Evolutionary conservation across 306 rosid species (phyloP).

Genomic region (Begonia peltatifolia): DNA sequence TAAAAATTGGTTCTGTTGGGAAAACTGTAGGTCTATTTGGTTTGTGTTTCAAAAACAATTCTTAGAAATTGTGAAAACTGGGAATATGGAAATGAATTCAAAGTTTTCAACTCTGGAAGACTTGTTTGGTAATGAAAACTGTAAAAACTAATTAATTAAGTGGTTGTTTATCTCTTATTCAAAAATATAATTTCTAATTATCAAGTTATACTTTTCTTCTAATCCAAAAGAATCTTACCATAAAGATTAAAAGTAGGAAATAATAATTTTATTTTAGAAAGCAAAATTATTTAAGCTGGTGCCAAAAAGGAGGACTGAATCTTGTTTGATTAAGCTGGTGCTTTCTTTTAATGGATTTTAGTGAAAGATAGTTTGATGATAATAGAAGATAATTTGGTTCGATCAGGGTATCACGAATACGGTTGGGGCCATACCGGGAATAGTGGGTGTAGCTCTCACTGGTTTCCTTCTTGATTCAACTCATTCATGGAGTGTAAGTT

Average conservation of each 20-base stretch:
- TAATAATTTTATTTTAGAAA: no score
- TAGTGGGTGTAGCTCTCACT: constrained; percentile 84
- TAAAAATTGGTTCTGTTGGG: background rate
- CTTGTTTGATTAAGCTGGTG: constrained; percentile 1
- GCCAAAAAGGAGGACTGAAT: background rate
- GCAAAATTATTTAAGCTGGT: no score
- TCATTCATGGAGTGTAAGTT: constrained; percentile 98
- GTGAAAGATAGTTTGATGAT: constrained; percentile 4
- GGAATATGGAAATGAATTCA: background rate
- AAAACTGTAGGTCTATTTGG: background rate
- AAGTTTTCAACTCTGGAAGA: background rate
- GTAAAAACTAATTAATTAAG: no score
- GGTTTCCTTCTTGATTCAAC: constrained; percentile 88
- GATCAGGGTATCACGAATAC: constrained; percentile 88
- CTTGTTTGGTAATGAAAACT: background rate
- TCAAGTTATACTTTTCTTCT: no score
- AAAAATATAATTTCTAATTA: no score
- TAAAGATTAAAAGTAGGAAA: no score
- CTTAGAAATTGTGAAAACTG: no score
- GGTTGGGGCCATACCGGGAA: constrained; percentile 87
- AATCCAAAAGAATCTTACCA: no score
- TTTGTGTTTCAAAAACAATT: no score
- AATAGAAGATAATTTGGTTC: no score
- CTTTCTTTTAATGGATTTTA: constrained; percentile 1
- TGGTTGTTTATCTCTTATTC: no score